Base-by-base conservation (phyloP, 1,284 basidiomycete genomes). In the Earliella scabrosa region DNA sequence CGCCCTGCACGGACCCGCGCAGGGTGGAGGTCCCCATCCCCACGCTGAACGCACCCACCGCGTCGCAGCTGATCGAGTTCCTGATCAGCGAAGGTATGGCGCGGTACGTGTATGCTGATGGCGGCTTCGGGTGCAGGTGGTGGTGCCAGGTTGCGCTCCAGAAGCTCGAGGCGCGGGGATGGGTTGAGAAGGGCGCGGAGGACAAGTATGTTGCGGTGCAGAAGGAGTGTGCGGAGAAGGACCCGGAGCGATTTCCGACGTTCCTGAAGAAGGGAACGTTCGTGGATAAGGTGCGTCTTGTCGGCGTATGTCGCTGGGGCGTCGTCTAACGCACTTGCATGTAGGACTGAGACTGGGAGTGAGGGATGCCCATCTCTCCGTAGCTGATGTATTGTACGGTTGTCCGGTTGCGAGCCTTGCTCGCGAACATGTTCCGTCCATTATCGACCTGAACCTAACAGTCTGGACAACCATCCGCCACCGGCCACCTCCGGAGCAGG, bases 131-230 rank as follows among this genome's bases (percentile, higher is more conserved):
- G 34, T 52, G 50, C 43, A 35, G 50, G 26, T 52, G 50, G 50
- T 52, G 43, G 50, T 52, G 50, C 27, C 50, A 34, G 10, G 43
- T 52, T 18, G 50, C 50, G 31, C 34, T 52, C n/a, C 50, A 52
- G 26, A 52, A 52, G 41, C 41, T 52, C n/a, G 50, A 52, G 50
- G 41, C 21, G 34, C 35, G 45, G 34, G 50, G 41, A 10, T 52
- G 50, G 50, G 34, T 52, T 14, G 50, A 52, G 26, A 20, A 21
- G 18, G 50, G 50, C 11, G 43, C 50, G 26, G 41, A 52, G 34
- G 43, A 52, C 41, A 36, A 52, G 32, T 52, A 45, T 23, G 34
- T 52, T 11, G 23, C 26, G 11, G 16, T 45, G 34, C 50, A 52
- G 50, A n/a, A 35, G 32, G 50, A 36, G 26, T 51, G 50, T 21